Base-by-base conservation (phyloP, 768 basidiomycete genomes). In the Strobilomyces dryophilus region DNA sequence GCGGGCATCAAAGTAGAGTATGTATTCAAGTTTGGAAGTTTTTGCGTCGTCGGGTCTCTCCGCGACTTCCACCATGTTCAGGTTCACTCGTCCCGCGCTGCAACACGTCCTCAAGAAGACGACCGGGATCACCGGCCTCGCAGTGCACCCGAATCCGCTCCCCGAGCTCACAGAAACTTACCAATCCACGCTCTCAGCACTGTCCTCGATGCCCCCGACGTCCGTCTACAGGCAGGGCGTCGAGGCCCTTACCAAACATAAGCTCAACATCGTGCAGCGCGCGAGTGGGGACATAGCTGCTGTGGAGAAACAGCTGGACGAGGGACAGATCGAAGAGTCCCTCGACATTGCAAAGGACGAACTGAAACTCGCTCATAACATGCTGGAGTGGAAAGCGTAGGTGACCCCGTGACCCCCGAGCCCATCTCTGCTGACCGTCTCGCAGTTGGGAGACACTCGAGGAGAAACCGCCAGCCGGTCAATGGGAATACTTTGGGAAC, bases 351-450 rank as follows among this genome's bases (percentile, higher is more conserved):
- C 94, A 11, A 73, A 83, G 60, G 88, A 89, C 64, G 95, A 98
- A 71, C 74, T 92, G 51, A 75, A 74, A 51, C 76, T 98, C 36
- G 89, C 78, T 5, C 74, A 74, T 31, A 89, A 89, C 72, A 89
- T 97, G 87, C 65, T 86, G n/a, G 87, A 94, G 66, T 98, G 92
- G 93, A 95, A 95, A 74, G 82, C 89, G 95, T 98, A 69, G 70
- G 93, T 87, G 49, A 49, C 27, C 45, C n/a, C 39, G 8, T 56
- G 5, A 44, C 29, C 12, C 11, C 45, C 37, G 54, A 35, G 50
- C 53, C 34, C 39, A 34, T 45, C 14, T 31, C 40, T 39, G 53
- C 48, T 56, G 41, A 58, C 29, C 31, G 5, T 56, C 4, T 20
- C 53, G 42, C 60, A 93, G 95, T 36, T 97, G 92, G 93, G 94